phyloP scores from a whole-genome alignment of 441 rosid species.

The Corymbia citriodora region DNA sequence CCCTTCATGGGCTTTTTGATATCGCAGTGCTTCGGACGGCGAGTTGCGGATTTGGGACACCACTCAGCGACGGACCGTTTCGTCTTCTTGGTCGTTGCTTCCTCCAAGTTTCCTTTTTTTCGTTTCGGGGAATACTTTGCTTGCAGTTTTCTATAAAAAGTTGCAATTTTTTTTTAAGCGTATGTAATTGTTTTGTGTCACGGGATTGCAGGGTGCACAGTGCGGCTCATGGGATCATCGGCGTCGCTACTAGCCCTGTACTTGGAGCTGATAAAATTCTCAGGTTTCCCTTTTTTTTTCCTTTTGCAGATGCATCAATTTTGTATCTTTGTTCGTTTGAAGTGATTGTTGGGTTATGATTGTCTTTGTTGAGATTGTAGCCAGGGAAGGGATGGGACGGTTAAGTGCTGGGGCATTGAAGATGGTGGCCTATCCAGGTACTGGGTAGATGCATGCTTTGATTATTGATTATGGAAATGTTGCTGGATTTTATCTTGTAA shows the following conservation, averaged over 20 bases:
- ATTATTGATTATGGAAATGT: neutral
- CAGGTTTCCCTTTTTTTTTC: constrained; percentile 32
- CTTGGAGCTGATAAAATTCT: constrained; percentile 59
- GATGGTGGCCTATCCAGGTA: constrained; percentile 88
- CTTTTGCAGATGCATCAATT: neutral
- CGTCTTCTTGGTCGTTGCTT: constrained; percentile 56
- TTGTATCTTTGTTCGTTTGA: neutral
- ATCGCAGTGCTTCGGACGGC: constrained; percentile 74
- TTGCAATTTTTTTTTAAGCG: neutral
- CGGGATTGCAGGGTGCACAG: constrained; percentile 63
- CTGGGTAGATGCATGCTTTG: neutral
- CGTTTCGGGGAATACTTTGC: neutral
- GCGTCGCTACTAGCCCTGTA: constrained; percentile 51
- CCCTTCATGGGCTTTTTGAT: neutral
- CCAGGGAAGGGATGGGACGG: constrained; percentile 95
- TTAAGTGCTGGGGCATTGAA: constrained; percentile 78
- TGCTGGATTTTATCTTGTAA: neutral
- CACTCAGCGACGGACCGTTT: constrained; percentile 54
- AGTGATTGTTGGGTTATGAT: neutral
- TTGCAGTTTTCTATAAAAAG: neutral
- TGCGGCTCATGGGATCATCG: constrained; percentile 74
- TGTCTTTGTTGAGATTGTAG: constrained; percentile 24
- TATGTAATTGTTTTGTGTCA: neutral
- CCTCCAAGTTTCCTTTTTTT: neutral
- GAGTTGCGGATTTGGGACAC: constrained; percentile 89